Percentiles rank a stretch among this genome's conserved stretches.
Conservation (phyloP, 176 grass and related monocot genomes). For the Themeda triandra region DNA sequence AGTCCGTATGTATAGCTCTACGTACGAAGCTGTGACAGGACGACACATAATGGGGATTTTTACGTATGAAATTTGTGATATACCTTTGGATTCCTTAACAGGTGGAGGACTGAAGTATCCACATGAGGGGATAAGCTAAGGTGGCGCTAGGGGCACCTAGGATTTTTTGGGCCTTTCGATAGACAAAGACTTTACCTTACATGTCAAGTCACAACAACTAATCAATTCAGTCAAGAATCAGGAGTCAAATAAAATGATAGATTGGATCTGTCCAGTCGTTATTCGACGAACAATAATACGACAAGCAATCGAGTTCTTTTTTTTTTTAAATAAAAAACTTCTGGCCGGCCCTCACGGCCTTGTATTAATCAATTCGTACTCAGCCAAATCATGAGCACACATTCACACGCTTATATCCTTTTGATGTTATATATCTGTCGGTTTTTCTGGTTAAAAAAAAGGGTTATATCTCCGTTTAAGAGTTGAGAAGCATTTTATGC, state of each 20-base stretch:
- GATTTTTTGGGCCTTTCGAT: slow-evolving; percentile 30
- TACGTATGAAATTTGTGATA: not conserved
- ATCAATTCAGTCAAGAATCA: slow-evolving; percentile 27
- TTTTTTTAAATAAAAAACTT: too few species aligned
- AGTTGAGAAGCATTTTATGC: not conserved
- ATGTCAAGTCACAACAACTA: not conserved
- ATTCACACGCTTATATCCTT: not conserved
- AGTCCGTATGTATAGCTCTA: too few species aligned
- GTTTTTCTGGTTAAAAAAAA: too few species aligned
- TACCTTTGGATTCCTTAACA: not conserved
- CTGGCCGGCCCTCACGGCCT: too few species aligned
- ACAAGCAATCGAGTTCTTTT: not conserved
- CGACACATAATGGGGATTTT: not conserved
- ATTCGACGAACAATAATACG: slow-evolving; percentile 11
- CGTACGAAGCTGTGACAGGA: not conserved
- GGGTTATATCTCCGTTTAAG: not conserved
- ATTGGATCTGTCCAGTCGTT: slow-evolving; percentile 12
- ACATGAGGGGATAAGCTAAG: not conserved
- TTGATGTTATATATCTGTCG: not conserved
- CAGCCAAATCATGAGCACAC: too few species aligned
- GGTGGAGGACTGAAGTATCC: not conserved
- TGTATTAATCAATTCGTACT: too few species aligned
- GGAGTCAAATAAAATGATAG: not conserved
- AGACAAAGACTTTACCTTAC: slow-evolving; percentile 29
- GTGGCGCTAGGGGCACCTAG: not conserved